phyloP scores from a whole-genome alignment of 305 asterid species.

The Solanum aculeatissimum region DNA sequence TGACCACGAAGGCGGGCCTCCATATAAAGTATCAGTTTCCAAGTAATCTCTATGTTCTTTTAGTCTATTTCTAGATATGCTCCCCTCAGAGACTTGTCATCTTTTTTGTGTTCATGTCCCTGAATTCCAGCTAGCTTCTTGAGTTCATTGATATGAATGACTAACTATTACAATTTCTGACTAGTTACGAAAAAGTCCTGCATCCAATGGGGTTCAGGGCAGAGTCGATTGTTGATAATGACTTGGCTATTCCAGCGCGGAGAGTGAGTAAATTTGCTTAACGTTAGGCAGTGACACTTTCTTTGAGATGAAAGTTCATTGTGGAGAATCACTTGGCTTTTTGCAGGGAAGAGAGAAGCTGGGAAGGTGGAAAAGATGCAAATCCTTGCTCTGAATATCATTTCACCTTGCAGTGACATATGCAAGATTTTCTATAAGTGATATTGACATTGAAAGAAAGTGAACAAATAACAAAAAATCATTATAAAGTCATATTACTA shows the following conservation, averaged over 20 bases:
- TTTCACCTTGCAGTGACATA: neutral
- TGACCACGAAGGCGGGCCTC: slow-evolving; percentile 79
- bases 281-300: neutral
- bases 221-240: slow-evolving; percentile 45
- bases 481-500: neutral
- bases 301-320: neutral
- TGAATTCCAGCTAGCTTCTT: neutral
- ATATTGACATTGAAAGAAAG: neutral
- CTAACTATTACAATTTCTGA: neutral
- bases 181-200: slow-evolving; percentile 68
- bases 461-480: neutral
- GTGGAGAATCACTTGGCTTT: neutral
- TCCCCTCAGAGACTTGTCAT: neutral
- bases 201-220: slow-evolving; percentile 60
- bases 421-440: neutral
- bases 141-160: neutral
- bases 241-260: slow-evolving; percentile 54
- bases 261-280: slow-evolving; percentile 24
- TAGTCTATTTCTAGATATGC: neutral
- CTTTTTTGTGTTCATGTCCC: neutral
- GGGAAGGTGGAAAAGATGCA: slow-evolving; percentile 50
- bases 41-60: slow-evolving; percentile 24
- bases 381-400: slow-evolving; percentile 26
- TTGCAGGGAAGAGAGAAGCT: slow-evolving; percentile 61
- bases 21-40: slow-evolving; percentile 58